A percentile compares a stretch with the other conserved stretches of the same genome.
phyloP scores from a whole-genome alignment of 306 rosid species.

The Elaeagnus macrophylla region DNA sequence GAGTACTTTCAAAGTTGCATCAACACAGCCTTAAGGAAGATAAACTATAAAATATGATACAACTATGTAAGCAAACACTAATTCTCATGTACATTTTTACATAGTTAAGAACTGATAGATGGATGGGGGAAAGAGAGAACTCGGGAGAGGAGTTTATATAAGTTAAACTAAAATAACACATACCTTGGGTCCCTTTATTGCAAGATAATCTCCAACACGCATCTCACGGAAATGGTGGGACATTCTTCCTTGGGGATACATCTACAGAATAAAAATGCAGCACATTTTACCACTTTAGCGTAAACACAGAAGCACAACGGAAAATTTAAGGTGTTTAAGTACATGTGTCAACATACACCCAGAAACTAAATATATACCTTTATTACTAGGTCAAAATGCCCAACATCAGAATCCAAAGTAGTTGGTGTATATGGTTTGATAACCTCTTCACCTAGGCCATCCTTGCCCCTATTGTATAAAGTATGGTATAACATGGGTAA shows the following conservation, averaged over 20 bases:
- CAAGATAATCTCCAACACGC: conserved; percentile 55
- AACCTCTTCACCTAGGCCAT: conserved; percentile 47
- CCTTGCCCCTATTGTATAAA: conserved; percentile 44
- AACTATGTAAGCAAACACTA: no score
- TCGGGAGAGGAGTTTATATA: no score
- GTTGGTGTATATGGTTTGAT: conserved; percentile 67
- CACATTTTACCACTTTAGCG: background rate
- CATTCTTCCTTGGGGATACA: conserved; percentile 78
- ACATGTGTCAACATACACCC: background rate
- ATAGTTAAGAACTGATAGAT: no score
- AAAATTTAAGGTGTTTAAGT: background rate
- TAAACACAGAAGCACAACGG: background rate
- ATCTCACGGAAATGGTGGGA: conserved; percentile 69
- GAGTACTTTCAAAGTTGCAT: no score
- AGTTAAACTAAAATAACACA: no score
- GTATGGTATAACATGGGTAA: background rate
- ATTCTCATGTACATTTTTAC: no score
- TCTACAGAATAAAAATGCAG: conserved; percentile 22
- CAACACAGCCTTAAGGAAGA: no score
- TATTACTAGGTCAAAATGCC: conserved; percentile 62
- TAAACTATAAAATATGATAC: no score
- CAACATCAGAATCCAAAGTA: conserved; percentile 64
- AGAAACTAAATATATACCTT: conserved; percentile 32
- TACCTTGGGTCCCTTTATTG: conserved; percentile 75
- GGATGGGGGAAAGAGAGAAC: no score